phyloP scores from a whole-genome alignment of 441 rosid species.

The Gossypium schwendimanii region DNA sequence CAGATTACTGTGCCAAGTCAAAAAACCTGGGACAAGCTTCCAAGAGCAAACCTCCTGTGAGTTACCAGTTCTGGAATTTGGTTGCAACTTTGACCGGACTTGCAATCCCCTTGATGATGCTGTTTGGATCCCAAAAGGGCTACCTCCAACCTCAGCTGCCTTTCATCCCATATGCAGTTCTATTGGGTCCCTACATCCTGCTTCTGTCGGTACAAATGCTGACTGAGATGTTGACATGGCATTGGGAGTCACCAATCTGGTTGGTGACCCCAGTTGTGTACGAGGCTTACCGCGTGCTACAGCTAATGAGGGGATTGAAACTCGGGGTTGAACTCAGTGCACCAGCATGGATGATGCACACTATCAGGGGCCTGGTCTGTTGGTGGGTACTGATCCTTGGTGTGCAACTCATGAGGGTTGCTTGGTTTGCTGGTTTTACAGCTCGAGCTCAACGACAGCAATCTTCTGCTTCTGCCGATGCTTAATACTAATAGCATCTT shows the following conservation, averaged over 20 bases:
- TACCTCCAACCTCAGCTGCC: constrained; percentile 61
- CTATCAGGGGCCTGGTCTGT: constrained; percentile 69
- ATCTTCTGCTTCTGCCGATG: constrained; percentile 24
- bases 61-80: constrained; percentile 76
- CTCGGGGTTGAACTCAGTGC: constrained; percentile 65
- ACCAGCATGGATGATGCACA: constrained; percentile 72
- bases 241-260: constrained; percentile 91
- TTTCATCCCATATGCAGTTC: constrained; percentile 53
- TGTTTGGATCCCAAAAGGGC: constrained; percentile 58
- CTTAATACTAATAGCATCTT: constrained; percentile 2
- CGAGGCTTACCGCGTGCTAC: constrained; percentile 69
- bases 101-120: constrained; percentile 42
- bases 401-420: constrained; percentile 87
- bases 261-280: constrained; percentile 81
- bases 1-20: constrained; percentile 70
- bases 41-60: constrained; percentile 61
- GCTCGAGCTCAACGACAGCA: constrained; percentile 26
- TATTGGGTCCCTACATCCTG: constrained; percentile 72
- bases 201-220: constrained; percentile 70
- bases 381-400: constrained; percentile 92
- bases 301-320: constrained; percentile 81
- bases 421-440: constrained; percentile 89
- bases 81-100: constrained; percentile 60
- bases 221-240: constrained; percentile 84
- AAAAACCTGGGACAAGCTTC: constrained; percentile 28